phyloP scores from a whole-genome alignment of 2,329 filamentous ascomycete species.

The Lachnellula hyalina region DNA sequence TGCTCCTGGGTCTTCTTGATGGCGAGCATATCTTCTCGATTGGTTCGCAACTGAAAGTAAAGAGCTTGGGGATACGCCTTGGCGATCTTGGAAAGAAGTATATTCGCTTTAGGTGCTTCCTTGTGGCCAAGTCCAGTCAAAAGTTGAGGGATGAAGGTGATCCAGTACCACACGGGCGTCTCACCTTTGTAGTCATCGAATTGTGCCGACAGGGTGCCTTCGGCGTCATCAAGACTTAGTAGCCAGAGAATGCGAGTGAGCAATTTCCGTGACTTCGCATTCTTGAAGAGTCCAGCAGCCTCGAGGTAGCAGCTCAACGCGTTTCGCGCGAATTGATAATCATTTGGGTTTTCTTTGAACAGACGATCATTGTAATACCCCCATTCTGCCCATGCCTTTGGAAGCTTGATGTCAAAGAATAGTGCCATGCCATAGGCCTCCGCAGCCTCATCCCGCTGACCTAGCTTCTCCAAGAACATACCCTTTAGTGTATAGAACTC shows the following conservation, averaged over 20 bases:
- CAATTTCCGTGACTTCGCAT: constrained; percentile 89
- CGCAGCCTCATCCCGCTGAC: constrained; percentile 85
- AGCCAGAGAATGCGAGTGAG: constrained; percentile 93
- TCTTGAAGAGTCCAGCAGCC: constrained; percentile 94
- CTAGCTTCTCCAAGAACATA: constrained; percentile 96
- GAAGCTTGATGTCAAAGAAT: constrained; percentile 91
- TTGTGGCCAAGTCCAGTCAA: constrained; percentile 87
- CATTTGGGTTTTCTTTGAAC: constrained; percentile 83
- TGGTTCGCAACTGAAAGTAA: constrained; percentile 92
- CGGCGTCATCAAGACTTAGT: constrained; percentile 84
- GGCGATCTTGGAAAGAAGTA: constrained; percentile 85
- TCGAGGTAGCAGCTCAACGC: constrained; percentile 95
- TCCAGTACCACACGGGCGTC: constrained; percentile 98
- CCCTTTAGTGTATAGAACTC: constrained; percentile 99
- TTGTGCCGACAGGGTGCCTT: constrained; percentile 74
- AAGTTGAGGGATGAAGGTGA: constrained; percentile 96
- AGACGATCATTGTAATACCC: constrained; percentile 95
- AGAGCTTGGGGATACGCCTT: constrained; percentile 93
- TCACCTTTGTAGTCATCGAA: constrained; percentile 98
- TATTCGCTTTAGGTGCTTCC: constrained; percentile 81
- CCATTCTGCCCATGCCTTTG: constrained; percentile 99
- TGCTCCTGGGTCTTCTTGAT: constrained; percentile 86
- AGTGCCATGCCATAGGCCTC: constrained; percentile 91
- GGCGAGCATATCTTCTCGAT: constrained; percentile 83
- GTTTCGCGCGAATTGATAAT: constrained; percentile 79